Conservation (phyloP, 768 basidiomycete genomes). For the Boletus huronensis region DNA sequence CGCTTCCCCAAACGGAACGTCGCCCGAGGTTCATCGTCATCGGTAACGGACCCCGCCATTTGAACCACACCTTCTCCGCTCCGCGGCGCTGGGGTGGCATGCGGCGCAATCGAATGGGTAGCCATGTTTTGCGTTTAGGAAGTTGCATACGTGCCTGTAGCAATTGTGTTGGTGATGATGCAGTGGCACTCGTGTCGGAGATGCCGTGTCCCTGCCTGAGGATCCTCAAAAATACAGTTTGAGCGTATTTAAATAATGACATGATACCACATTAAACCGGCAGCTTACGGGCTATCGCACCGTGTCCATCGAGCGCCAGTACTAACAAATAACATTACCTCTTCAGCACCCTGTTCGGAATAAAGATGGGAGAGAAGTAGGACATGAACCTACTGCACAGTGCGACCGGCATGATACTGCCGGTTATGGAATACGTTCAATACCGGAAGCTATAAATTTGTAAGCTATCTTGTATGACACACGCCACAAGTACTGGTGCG, state of each 20-base stretch:
- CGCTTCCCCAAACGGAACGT: not conserved
- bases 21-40: not conserved
- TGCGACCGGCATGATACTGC: not conserved
- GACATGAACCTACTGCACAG: conserved; percentile 4
- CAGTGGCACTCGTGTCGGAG: not conserved
- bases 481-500: not conserved
- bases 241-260: not conserved
- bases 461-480: not conserved
- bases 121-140: not conserved
- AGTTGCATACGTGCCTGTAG: not conserved
- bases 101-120: not conserved
- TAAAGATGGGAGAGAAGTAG: not conserved
- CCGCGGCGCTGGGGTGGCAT: not conserved
- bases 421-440: conserved; percentile 17
- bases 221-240: not conserved
- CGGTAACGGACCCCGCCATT: conserved; percentile 20
- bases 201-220: not conserved
- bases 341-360: not conserved
- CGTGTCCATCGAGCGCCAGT: not conserved
- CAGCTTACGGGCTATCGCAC: not conserved
- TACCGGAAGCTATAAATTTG: conserved; percentile 15
- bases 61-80: conserved; percentile 8
- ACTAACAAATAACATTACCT: not conserved
- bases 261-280: not conserved
- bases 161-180: not conserved